A percentile compares a stretch with the other conserved stretches of the same genome.
These are phyloP conservation scores for Balansia obtecta DNA, from an alignment of 2,329 filamentous ascomycete genomes.

Conservation along the genomic window DNA sequence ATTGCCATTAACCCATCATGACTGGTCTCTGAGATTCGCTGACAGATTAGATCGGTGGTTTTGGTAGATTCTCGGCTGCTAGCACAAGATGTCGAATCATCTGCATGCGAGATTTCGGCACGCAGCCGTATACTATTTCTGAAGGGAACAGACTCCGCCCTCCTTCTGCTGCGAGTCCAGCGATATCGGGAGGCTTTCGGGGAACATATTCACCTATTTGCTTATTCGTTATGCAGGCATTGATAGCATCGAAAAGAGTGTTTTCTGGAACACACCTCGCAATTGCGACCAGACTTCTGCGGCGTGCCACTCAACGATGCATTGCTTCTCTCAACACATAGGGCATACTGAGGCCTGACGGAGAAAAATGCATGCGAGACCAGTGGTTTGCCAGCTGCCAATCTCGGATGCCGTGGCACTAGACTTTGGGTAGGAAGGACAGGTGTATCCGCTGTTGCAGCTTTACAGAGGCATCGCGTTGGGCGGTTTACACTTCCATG, in stretches of 20 bases:
- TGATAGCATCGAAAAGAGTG: not conserved
- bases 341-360: not conserved
- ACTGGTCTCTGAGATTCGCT: conserved; percentile 42
- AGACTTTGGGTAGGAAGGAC: not conserved
- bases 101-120: not conserved
- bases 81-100: conserved; percentile 34
- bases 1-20: conserved; percentile 22
- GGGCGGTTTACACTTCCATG: not conserved
- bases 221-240: not conserved
- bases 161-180: not conserved
- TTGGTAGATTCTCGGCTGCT: conserved; percentile 33
- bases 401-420: not conserved
- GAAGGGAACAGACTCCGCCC: not conserved
- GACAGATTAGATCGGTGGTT: conserved; percentile 27
- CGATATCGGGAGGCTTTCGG: not conserved
- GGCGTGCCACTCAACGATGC: not conserved
- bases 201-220: not conserved
- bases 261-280: not conserved
- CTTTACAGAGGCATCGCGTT: not conserved
- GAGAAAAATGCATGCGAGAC: not conserved
- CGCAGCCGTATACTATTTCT: not conserved
- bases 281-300: not conserved
- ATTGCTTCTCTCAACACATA: not conserved
- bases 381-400: not conserved
- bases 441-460: not conserved